Base-by-base conservation (phyloP, 2,329 filamentous ascomycete species). In the Exophiala alcalophila region DNA sequence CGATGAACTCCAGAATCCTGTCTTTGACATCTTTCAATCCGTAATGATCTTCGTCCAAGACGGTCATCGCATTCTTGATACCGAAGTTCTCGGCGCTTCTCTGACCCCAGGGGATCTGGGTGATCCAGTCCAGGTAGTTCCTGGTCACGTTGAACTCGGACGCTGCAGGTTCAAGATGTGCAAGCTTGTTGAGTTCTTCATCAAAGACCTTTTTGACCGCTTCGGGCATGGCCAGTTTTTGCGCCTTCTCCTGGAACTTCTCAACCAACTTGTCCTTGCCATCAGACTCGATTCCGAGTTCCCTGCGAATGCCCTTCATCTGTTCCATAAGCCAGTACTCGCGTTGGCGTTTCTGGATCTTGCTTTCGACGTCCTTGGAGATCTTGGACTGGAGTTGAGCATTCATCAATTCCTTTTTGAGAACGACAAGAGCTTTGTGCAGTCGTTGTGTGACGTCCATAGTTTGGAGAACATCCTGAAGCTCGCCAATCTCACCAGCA, bases 281-380 rank as follows among this genome's bases (percentile, higher is more conserved):
- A 61, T 98, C 92, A 4, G 88, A 94, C 64, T 98, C 94, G 39
- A 98, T 87, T 15, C 94, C 92, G 34, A 98, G 79, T 66, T 98
- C 92, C 45, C 92, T 80, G 45, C 88, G 84, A 60, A 98, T 98
- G 18, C 90, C 92, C 72, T 97, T 97, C 90, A 98, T 95, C 65
- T 98, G 94, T 67, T 98, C 92, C 88, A 95, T 94, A 32, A 98
- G 72, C 86, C 89, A 97, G 69, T 97, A 98, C 62, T 98, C 92
- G 38, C 92, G 82, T 64, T 98, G 92, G 20, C 91, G 83, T 69
- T 98, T 97, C 58, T 90, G 90, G 40, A 98, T 97, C 68, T 95
- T 96, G 60, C 80, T 88, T 65, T 97, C 92, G 12, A 98, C 94
- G 61, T 98, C 92, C 68, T 96, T 96, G 45, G 86, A 88, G 45